phyloP scores from a whole-genome alignment of 805 yeast species.

The Saccharomycopsis oosterbeekiorum region DNA sequence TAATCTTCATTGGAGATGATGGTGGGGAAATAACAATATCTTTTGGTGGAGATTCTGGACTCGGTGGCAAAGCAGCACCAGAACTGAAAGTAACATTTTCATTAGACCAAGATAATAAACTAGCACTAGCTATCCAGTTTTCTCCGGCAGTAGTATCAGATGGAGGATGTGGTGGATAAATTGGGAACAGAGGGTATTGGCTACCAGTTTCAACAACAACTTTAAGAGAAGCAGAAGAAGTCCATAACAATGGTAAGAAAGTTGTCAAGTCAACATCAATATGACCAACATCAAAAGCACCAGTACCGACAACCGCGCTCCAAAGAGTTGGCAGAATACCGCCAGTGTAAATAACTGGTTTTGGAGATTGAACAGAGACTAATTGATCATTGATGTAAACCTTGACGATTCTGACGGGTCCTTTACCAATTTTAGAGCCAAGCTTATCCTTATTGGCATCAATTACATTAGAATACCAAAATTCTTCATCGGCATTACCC shows the following conservation, averaged over 20 bases:
- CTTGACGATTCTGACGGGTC: conserved; percentile 61
- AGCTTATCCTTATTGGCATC: conserved; percentile 39
- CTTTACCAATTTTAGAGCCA: conserved; percentile 42
- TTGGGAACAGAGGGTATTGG: conserved; percentile 19
- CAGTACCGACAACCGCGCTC: conserved; percentile 67
- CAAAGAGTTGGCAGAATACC: conserved; percentile 74
- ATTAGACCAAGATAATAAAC: conserved; percentile 15
- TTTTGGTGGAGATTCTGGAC: background rate
- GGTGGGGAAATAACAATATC: conserved; percentile 8
- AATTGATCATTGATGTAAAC: conserved; percentile 50
- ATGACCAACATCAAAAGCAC: conserved; percentile 67
- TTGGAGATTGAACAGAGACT: conserved; percentile 55
- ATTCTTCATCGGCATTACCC: conserved; percentile 75
- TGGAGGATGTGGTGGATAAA: conserved; percentile 8
- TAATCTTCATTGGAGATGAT: conserved; percentile 5
- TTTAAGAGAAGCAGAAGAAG: conserved; percentile 24
- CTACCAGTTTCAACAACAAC: conserved; percentile 47
- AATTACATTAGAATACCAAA: conserved; percentile 62
- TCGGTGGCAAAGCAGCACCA: conserved; percentile 1
- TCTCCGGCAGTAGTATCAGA: conserved; percentile 16
- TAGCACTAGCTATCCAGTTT: conserved; percentile 23
- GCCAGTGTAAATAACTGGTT: conserved; percentile 70
- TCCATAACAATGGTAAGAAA: conserved; percentile 60
- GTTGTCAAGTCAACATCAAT: conserved; percentile 63
- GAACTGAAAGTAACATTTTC: conserved; percentile 3